Base-by-base conservation (phyloP, 2,329 filamentous ascomycete species). In the Cadophora sp. region DNA sequence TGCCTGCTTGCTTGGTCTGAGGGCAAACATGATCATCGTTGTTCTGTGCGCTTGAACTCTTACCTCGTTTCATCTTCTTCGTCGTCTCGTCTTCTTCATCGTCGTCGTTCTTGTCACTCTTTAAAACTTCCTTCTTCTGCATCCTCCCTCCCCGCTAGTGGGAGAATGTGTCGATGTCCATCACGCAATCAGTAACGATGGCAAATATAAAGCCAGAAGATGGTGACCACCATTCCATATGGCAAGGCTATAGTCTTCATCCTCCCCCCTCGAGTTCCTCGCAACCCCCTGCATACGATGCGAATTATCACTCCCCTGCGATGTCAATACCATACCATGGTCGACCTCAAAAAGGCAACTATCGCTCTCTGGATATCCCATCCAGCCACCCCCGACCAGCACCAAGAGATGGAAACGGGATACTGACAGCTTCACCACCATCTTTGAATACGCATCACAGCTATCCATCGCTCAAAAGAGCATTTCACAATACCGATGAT, bases 201-300 rank as follows among this genome's bases (percentile, higher is more conserved):
- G 73, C 75, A 63, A 71, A 73, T 69, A 68, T 74, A 64, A 76
- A 76, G 75, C 74, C 74, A 75, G 74, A 76, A 71, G 73, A 76
- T 62, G 68, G 72, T 59, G 71, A 76, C 60, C 69, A 69, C 60
- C 69, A 69, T 66, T 73, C 74, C 48, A 66, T 76, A 66, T 77
- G 75, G 75, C 75, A 76, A 71, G 70, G 74, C 68, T 76, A 76
- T 68, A 71, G 70, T 58, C 70, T 75, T 27, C 74, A 76, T 66
- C 62, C 71, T 55, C 72, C 72, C 33, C 59, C 67, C 30, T 30
- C 72, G 50, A 64, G 69, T 27, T 59, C 68, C 50, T 68, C 70
- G 51, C 72, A 74, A 56, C 71, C 67, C 22, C 74, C 72, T 48
- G 56, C 70, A 11, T 75, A 72, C 67, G 73, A 76, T 22, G 66